Evolutionary conservation across 352 stramenopile species (phyloP), one percentile per base, ranked within the genome.

Genomic region (Hyaloperonospora brassicae): DNA sequence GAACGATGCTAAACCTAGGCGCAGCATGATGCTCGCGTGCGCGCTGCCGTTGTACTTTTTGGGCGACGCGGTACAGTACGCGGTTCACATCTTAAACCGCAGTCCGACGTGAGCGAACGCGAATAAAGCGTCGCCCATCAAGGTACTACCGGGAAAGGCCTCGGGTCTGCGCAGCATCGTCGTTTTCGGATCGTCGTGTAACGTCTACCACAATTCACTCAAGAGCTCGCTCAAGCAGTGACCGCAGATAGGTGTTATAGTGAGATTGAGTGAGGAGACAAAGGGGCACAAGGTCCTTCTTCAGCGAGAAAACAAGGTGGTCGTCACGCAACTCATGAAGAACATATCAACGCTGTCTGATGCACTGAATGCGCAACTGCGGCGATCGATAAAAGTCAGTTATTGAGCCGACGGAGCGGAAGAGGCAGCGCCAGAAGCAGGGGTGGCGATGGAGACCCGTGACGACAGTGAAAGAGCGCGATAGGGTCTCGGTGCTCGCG

Each of bases 1-100:
- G 63, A 2, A 70, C 59, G 0, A 48, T 76, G 0, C 47, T 68
- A 27, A 69, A 76, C 55, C 62, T 76, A 41, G 40, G 2, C 45
- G 55, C 1, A 68, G 57, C 40, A 66, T 68, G 52, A 13, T 71
- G 11, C 65, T 74, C 22, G 55, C 22, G 1, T 59, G 54, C 13
- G 55, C 54, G 2, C 31, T 74, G 0, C 21, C 57, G 5, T 39
- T 68, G 2, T 22, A 34, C 6, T 68, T 65, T 30, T 72, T 62
- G 59, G 59, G 62, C 2, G 43, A 71, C 21, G 62, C 62, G 0
- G 62, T 50, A 0, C 31, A 75, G 46, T 70, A 72, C 25, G 67
- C 56, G 0, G 38, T 44, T 1, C 68, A 68, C 47, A 45, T 72
- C 1, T 46, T 69, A 1, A 76, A 72, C 22, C 22, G 55, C 1